Evolutionary conservation across 371 early-diverging fungal species (phyloP), one percentile per base, ranked within the genome.

Genomic region (Mycotypha africana): DNA sequence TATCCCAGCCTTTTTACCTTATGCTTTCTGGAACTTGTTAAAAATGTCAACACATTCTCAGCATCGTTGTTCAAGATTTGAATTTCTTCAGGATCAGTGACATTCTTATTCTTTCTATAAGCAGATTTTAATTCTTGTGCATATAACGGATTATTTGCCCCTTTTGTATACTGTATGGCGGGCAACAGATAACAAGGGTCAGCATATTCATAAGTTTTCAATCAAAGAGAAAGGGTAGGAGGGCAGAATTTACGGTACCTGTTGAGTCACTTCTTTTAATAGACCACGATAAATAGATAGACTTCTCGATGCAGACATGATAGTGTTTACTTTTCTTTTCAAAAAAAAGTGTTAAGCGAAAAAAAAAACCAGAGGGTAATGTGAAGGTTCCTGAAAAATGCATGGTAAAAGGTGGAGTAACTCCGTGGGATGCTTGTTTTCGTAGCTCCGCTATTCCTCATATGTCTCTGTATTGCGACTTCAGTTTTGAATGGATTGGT

Each of bases 11-110:
- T 11, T 30, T 30, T 24, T 60, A 65, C 72, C 53, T 69, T 73
- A 53, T 73, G 74, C 38, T 73, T 62, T 45, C 74, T 53, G 12
- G 67, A 59, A 23, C 67, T 65, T 14, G 45, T 51, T 7, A 73
- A 50, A 45, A 66, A 73, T 1, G 56, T 56, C 40, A 73, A 51
- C 0, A 62, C 54, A 51, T 73, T 61, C 25, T 68, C 74, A 7
- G 74, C 74, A 54, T 66, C 63, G 12, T 44, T 56, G 23, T 66
- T 66, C 42, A 73, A 32, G 16, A 52, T 49, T 20, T 45, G 37
- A 15, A 65, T 46, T 24, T 56, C 47, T 12, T 28, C 35, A n/a
- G 67, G 55, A 60, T 73, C 69, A 10, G 58, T 54, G 24, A 62
- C 47, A 17, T 41, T 21, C 43, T 62, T 47, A 40, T 66, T 66